Percentiles rank a stretch among this genome's conserved stretches.
Evolutionary conservation across 139 green algal genomes (phyloP).

Genomic region (Chlamydomonas eustigma): DNA sequence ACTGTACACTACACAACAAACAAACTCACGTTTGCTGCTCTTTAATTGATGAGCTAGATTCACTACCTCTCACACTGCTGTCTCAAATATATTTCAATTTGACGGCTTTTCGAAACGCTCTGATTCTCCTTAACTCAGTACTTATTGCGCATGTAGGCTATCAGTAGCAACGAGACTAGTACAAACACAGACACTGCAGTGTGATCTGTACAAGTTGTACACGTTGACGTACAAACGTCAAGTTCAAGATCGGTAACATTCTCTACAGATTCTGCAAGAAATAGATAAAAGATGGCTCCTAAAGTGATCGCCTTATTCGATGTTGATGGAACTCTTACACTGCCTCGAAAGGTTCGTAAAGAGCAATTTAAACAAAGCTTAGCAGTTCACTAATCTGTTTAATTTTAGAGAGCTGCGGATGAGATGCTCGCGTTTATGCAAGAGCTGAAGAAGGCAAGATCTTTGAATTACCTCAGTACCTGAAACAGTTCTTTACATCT

Average conservation of each 20-base stretch:
- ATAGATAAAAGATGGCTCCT: conserved; percentile 17
- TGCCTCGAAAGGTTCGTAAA: conserved; percentile 74
- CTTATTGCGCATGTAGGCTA: background rate
- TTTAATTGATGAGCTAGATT: too few species aligned
- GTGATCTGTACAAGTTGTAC: conserved; percentile 73
- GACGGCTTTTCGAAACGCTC: too few species aligned
- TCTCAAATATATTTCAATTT: too few species aligned
- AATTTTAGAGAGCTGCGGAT: conserved; percentile 34
- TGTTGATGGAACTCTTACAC: conserved; percentile 93
- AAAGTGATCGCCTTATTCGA: conserved; percentile 88
- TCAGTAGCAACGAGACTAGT: background rate
- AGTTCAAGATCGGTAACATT: background rate
- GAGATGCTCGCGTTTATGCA: conserved; percentile 75
- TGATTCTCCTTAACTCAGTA: too few species aligned
- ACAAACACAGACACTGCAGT: background rate
- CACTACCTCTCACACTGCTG: too few species aligned
- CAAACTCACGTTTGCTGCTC: too few species aligned
- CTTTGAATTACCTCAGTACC: conserved; percentile 5
- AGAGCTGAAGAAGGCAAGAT: conserved; percentile 76
- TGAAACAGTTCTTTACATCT: too few species aligned
- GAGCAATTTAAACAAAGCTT: background rate
- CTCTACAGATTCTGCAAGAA: background rate
- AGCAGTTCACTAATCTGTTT: background rate
- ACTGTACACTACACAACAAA: too few species aligned
- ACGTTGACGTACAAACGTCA: conserved; percentile 22